These are phyloP conservation scores for Botrytis porri DNA, from an alignment of 2,329 filamentous ascomycete species.

Conservation along the genomic window DNA sequence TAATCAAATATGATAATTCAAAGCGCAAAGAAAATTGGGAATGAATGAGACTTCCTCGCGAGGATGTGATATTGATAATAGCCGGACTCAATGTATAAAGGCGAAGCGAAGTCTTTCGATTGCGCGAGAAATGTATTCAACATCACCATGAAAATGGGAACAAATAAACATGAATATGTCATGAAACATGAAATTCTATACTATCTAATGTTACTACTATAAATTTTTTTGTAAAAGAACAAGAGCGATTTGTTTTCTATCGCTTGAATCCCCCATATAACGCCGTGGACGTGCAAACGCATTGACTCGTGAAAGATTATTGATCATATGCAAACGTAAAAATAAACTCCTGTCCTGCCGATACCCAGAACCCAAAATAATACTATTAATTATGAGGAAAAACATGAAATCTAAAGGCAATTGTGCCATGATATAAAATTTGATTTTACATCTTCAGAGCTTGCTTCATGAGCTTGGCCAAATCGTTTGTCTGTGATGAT, in stretches of 20 bases:
- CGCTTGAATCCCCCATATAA: not conserved
- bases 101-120: not conserved
- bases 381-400: not conserved
- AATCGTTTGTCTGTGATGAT: conserved; percentile 6
- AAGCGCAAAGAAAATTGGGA: not conserved
- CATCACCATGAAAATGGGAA: not conserved
- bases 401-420: not conserved
- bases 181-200: not conserved
- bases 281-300: not conserved
- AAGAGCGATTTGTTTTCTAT: not conserved
- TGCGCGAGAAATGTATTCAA: not conserved
- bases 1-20: not conserved
- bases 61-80: not conserved
- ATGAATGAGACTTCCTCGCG: not conserved
- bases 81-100: not conserved
- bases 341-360: not conserved
- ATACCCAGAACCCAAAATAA: not conserved
- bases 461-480: conserved; percentile 18
- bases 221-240: not conserved
- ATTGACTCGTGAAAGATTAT: not conserved
- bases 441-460: conserved; percentile 16
- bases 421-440: not conserved
- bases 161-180: not conserved
- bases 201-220: not conserved
- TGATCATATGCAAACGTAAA: not conserved